Evolutionary conservation across 2,329 filamentous ascomycete genomes (phyloP), one percentile per base, ranked within the genome.

Genomic region (Fusarium scirpi): DNA sequence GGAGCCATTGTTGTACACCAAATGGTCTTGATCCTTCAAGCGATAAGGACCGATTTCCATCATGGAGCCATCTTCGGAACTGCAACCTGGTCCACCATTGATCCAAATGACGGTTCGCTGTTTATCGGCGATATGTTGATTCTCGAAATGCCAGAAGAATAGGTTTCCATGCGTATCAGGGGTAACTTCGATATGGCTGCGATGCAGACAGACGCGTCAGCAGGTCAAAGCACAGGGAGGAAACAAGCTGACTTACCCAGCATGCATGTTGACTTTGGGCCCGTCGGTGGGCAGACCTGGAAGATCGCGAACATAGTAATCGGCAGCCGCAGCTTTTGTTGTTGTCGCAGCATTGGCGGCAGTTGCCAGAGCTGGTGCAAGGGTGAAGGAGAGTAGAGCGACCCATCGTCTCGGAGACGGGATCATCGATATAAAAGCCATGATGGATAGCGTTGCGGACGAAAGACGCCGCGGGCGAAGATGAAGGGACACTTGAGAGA

Each of bases 121-220:
- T 74, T 88, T 89, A 78, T 98, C 93, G 61, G 94, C 95, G 73
- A 99, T 97, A 80, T 99, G 96, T 73, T 93, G 89, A 79, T 98
- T 98, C 79, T 97, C 90, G 79, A 93, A 98, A 77, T 98, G 93
- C 96, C 96, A 99, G 85, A 99, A 99, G 85, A 98, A 99, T 20
- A 99, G 83, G 80, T 98, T 97, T 74, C 94, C 95, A 78, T 98
- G 94, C 79, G 92, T 88, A 72, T 94, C 90, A 22, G 92, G 88
- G 34, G 90, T 92, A 76, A 99, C 87, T 82, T 98, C 94, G 80
- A 99, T 91, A 83, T 99, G 96, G 58, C 94, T 97, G 78, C 9
- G 60, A 34, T 52, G 24, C 11, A 45, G 27, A 48, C 38, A 48
- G 46, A 66, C 58, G 67, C 64, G 72, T 77, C 72, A 78, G 76